Base-by-base conservation (phyloP, 2,329 filamentous ascomycete species). In the Fonsecaea monophora region DNA sequence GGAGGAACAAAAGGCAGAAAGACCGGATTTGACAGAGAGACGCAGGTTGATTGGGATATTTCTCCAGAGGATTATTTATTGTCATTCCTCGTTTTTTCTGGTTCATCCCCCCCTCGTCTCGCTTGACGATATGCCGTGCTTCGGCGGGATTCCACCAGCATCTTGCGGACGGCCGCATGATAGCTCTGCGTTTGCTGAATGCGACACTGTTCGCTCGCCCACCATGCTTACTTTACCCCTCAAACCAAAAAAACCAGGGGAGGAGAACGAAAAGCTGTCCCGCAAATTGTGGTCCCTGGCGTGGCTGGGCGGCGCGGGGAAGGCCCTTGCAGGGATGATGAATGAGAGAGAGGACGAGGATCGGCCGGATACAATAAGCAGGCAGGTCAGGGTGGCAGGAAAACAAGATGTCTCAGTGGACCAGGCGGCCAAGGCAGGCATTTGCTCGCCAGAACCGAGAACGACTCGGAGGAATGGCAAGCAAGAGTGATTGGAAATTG, bases 131-230 rank as follows among this genome's bases (percentile, higher is more conserved):
- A 55, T 60, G 25, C 55, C 55, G 60, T 55, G 55, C 65, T 67
- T 67, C 60, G 60, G 65, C 50, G 35, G 54, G 45, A 48, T 67
- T 67, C 65, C 65, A 63, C 55, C 45, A 35, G 13, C 60, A 56
- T 65, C 63, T 65, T 37, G 40, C 40, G 38, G 38, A 60, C 54
- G 55, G 37, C 21, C 53, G 55, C 45, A 21, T 32, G 21, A 25
- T 54, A 38, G 32, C 35, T 38, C 9, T 57, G 54, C 30, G 53
- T 34, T 10, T 32, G 40, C 30, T 32, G 30, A 4, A 32, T 32
- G 4, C 30, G 30, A 32, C 30, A 32, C 30, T 32, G 30, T 32
- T 32, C 30, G 30, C 30, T 32, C 30, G 30, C 4, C 30, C 30
- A 32, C 30, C 30, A 32, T 32, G 30, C 30, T 32, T 4, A 32